Evolutionary conservation across 2,329 filamentous ascomycete genomes (phyloP).

Genomic region (Pseudogymnoascus sp.): DNA sequence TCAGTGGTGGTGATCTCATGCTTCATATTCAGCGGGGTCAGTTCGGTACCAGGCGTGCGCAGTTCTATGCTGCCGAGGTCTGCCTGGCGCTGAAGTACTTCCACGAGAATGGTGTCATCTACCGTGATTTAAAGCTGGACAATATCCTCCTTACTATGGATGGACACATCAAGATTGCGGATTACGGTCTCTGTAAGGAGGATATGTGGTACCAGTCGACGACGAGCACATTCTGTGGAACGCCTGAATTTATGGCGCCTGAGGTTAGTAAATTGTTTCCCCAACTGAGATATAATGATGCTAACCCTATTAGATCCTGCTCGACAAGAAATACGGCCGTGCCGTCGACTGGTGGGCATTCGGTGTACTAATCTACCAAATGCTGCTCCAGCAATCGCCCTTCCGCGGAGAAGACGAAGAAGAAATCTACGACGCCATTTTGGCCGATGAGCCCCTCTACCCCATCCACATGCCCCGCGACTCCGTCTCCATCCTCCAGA

Average conservation of each 20-base stretch:
- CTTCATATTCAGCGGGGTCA: conserved; percentile 95
- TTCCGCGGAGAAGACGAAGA: conserved; percentile 99
- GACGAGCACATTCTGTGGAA: conserved; percentile 97
- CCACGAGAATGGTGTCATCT: conserved; percentile 98
- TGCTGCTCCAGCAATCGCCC: conserved; percentile 96
- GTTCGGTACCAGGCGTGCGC: conserved; percentile 90
- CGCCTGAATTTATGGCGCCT: conserved; percentile 99
- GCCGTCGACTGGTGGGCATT: conserved; percentile 99
- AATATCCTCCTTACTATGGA: conserved; percentile 92
- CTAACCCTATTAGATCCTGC: conserved; percentile 61
- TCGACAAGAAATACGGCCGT: conserved; percentile 97
- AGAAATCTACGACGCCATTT: conserved; percentile 97
- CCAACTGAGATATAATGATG: conserved; percentile 11
- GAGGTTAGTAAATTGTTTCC: conserved; percentile 54
- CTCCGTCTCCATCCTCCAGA: conserved; percentile 94
- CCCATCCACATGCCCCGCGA: conserved; percentile 98
- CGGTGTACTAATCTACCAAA: conserved; percentile 97
- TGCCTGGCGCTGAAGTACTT: conserved; percentile 97
- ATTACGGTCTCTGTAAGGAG: conserved; percentile 98
- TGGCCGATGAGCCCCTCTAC: conserved; percentile 94
- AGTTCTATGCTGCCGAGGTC: conserved; percentile 98
- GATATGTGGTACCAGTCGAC: conserved; percentile 99
- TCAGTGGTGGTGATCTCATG: conserved; percentile 98
- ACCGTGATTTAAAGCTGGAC: conserved; percentile 73
- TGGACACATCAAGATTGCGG: conserved; percentile 96